Percentiles rank a stretch among this genome's conserved stretches.
These are phyloP conservation scores for Penicillium bovifimosum DNA, from an alignment of 495 filamentous ascomycete species.

Conservation along the genomic window DNA sequence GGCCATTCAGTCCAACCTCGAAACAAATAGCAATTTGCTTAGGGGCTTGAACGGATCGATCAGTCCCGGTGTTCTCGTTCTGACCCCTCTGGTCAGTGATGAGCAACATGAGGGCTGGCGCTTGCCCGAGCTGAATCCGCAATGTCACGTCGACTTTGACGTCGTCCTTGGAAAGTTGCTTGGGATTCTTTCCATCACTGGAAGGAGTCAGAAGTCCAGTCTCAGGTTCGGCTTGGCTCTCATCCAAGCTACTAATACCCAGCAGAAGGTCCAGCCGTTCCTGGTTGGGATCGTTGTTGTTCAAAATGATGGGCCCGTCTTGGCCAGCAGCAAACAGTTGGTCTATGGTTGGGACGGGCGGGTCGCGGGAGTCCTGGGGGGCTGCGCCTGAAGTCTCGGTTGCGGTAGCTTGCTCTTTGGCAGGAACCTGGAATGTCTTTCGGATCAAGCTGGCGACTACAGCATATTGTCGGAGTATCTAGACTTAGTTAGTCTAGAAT, in stretches of 20 bases:
- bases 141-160: slow-evolving; percentile 43
- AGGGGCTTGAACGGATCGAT: neutral
- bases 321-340: slow-evolving; percentile 4
- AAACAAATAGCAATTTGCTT: slow-evolving; percentile 40
- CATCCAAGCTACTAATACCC: slow-evolving; percentile 1
- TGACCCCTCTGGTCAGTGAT: slow-evolving; percentile 30
- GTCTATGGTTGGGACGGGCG: neutral
- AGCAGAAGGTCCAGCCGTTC: slow-evolving; percentile 31
- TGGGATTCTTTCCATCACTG: neutral
- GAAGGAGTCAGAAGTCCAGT: neutral
- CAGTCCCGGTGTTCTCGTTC: neutral
- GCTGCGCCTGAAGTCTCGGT: neutral
- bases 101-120: slow-evolving; percentile 40
- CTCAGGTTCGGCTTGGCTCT: neutral
- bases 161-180: slow-evolving; percentile 13
- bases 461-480: slow-evolving; percentile 68
- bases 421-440: slow-evolving; percentile 47
- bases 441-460: slow-evolving; percentile 59
- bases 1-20: slow-evolving; percentile 58
- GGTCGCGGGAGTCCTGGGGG: neutral
- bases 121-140: slow-evolving; percentile 40
- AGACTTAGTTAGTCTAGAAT: neutral
- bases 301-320: slow-evolving; percentile 26
- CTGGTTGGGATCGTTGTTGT: slow-evolving; percentile 39
- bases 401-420: slow-evolving; percentile 12